Evolutionary conservation across 495 filamentous ascomycete species (phyloP).

Genomic region (Trichoderma virens): DNA sequence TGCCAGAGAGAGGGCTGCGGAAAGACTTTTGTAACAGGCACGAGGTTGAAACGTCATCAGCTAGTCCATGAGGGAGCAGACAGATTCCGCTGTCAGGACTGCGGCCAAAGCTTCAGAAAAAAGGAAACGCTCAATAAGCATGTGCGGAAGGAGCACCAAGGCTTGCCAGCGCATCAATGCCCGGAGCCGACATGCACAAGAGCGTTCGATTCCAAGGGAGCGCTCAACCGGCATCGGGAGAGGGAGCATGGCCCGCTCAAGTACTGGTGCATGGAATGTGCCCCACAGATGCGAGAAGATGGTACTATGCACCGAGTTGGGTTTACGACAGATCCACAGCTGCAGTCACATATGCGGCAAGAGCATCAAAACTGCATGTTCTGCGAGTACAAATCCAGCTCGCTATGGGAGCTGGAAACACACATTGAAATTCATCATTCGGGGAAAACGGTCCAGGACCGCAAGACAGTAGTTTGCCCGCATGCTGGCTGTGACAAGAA

Average conservation of each 20-base stretch:
- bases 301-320: conserved; percentile 31
- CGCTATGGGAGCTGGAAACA: conserved; percentile 51
- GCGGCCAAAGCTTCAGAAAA: conserved; percentile 76
- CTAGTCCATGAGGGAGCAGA: conserved; percentile 61
- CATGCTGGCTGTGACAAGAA: conserved; percentile 56
- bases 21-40: conserved; percentile 71
- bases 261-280: conserved; percentile 68
- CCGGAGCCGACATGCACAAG: conserved; percentile 55
- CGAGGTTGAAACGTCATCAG: conserved; percentile 61
- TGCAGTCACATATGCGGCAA: conserved; percentile 62
- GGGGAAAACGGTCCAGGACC: conserved; percentile 49
- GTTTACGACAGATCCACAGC: conserved; percentile 62
- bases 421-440: conserved; percentile 67
- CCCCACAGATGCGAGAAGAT: conserved; percentile 19
- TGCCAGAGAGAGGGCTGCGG: conserved; percentile 66
- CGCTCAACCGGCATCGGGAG: conserved; percentile 63
- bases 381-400: conserved; percentile 58
- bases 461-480: conserved; percentile 56
- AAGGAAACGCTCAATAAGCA: conserved; percentile 80
- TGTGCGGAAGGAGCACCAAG: conserved; percentile 63
- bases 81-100: conserved; percentile 66
- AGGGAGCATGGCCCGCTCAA: conserved; percentile 58
- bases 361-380: conserved; percentile 67
- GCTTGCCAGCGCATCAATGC: conserved; percentile 61
- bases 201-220: conserved; percentile 62